Conservation (phyloP, 257 asterid species). For the Nemophila menziesii region DNA sequence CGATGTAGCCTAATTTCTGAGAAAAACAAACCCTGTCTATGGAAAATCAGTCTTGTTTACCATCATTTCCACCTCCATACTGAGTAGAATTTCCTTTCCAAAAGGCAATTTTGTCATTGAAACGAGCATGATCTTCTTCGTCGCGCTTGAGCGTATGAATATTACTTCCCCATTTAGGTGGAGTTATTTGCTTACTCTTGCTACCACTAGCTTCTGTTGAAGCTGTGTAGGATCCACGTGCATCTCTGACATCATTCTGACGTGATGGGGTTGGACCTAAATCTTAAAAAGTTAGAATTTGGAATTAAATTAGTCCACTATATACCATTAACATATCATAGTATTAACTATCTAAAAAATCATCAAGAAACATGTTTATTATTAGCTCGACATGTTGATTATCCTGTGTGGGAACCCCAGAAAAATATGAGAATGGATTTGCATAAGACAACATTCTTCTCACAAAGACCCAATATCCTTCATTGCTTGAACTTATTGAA, state of each 20-base stretch:
- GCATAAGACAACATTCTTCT: slow-evolving; percentile 55
- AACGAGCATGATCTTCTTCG: slow-evolving; percentile 45
- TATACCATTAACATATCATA: too few relatives aligned
- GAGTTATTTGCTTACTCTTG: slow-evolving; percentile 24
- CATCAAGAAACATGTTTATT: too few relatives aligned
- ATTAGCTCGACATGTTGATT: too few relatives aligned
- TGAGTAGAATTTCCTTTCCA: slow-evolving; percentile 98
- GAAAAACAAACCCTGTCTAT: too few relatives aligned
- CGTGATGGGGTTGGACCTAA: slow-evolving; percentile 48
- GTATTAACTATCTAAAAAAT: too few relatives aligned
- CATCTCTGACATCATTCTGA: slow-evolving; percentile 26
- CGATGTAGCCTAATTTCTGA: too few relatives aligned
- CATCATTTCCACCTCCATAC: slow-evolving; percentile 59
- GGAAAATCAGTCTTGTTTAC: slow-evolving; percentile 6
- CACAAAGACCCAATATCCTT: slow-evolving; percentile 63
- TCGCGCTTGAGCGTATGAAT: slow-evolving; percentile 75
- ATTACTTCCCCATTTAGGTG: slow-evolving; percentile 53
- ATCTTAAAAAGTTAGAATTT: slow-evolving; percentile 4
- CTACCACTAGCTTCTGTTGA: slow-evolving; percentile 15
- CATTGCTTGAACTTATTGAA: slow-evolving; percentile 39
- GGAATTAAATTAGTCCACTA: not conserved
- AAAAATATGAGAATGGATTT: slow-evolving; percentile 66
- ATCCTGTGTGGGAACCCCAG: slow-evolving; percentile 38
- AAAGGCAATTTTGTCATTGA: slow-evolving; percentile 48
- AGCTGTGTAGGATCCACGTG: slow-evolving; percentile 23